Evolutionary conservation across 139 green algal genomes (phyloP).

Genomic region (Auxenochlorella pyrenoidosa): DNA sequence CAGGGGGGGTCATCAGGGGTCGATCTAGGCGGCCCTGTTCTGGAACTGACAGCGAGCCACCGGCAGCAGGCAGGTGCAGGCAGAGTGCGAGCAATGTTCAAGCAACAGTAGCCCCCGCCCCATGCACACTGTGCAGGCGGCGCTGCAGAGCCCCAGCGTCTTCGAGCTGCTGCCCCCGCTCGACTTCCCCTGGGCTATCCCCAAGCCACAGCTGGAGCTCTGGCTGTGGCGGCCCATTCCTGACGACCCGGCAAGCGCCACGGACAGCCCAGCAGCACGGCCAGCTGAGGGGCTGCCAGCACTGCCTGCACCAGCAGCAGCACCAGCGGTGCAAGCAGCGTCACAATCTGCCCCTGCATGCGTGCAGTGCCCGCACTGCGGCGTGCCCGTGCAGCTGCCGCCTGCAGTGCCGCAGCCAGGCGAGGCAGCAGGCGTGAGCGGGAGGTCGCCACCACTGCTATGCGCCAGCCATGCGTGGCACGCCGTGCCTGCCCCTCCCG

Average conservation of each 20-base stretch:
- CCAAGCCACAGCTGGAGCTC: slow-evolving; percentile 4
- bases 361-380: background rate
- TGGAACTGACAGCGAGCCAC: too few species aligned
- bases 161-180: slow-evolving; percentile 49
- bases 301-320: background rate
- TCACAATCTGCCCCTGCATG: background rate
- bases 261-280: background rate
- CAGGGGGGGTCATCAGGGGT: too few species aligned
- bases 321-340: background rate
- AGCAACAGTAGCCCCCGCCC: background rate
- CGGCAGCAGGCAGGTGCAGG: too few species aligned
- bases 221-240: slow-evolving; percentile 31
- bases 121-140: slow-evolving; percentile 10
- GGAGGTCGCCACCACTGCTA: background rate
- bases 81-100: too few species aligned
- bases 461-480: background rate
- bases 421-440: background rate
- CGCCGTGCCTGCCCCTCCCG: background rate
- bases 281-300: background rate
- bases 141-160: slow-evolving; percentile 29
- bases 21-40: too few species aligned
- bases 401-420: background rate
- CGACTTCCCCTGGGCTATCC: slow-evolving; percentile 12
- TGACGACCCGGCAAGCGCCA: background rate
- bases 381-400: background rate